These are phyloP conservation scores for Pichia cephalocereana DNA, from an alignment of 805 yeast species.

Conservation along the genomic window DNA sequence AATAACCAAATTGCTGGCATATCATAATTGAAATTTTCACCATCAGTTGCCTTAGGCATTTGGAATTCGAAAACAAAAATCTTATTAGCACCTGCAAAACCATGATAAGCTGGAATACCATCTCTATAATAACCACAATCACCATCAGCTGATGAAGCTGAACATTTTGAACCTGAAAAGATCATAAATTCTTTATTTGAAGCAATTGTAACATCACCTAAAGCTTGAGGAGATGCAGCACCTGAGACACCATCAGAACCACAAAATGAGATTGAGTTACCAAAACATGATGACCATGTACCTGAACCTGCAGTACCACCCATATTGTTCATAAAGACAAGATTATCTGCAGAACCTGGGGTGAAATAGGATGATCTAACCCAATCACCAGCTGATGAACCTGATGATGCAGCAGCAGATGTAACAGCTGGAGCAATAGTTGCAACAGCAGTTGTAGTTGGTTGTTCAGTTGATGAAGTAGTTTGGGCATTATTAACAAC, in stretches of 20 bases:
- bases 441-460: background rate
- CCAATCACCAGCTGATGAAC: constrained; percentile 48
- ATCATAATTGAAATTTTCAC: constrained; percentile 37
- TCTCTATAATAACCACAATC: constrained; percentile 82
- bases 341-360: constrained; percentile 56
- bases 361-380: constrained; percentile 61
- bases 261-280: constrained; percentile 85
- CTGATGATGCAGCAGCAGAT: constrained; percentile 5
- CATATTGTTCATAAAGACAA: constrained; percentile 74
- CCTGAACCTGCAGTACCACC: constrained; percentile 88
- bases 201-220: constrained; percentile 56
- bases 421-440: constrained; percentile 5
- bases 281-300: constrained; percentile 76
- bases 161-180: constrained; percentile 65
- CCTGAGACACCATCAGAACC: constrained; percentile 70
- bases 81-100: constrained; percentile 78
- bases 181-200: constrained; percentile 78
- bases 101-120: constrained; percentile 89
- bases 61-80: constrained; percentile 87
- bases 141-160: constrained; percentile 30
- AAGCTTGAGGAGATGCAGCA: constrained; percentile 58
- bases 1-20: constrained; percentile 91
- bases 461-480: background rate
- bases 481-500: constrained; percentile 8
- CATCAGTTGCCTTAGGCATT: constrained; percentile 64